phyloP scores from a whole-genome alignment of 2,329 filamentous ascomycete genomes.

The Epichloe elymi region DNA sequence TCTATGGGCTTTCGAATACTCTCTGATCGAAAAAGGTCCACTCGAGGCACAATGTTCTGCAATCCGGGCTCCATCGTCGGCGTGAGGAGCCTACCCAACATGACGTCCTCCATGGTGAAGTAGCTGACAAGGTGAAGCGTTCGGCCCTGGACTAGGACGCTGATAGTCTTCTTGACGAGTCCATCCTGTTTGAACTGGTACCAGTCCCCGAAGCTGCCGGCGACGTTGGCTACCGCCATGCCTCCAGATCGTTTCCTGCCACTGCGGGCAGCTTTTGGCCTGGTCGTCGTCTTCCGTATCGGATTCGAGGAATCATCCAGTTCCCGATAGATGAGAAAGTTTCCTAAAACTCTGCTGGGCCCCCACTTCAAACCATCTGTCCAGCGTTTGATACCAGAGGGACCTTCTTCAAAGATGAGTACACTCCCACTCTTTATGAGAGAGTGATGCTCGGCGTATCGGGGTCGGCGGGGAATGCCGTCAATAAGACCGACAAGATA shows the following conservation, averaged over 20 bases:
- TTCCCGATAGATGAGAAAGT: slow-evolving; percentile 75
- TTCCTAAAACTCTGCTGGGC: slow-evolving; percentile 72
- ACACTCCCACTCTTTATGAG: slow-evolving; percentile 73
- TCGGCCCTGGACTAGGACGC: slow-evolving; percentile 57
- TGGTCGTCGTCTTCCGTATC: not conserved
- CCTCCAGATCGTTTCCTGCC: not conserved
- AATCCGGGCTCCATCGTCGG: not conserved
- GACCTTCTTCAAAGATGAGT: slow-evolving; percentile 81
- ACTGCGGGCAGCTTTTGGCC: not conserved
- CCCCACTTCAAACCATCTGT: slow-evolving; percentile 85
- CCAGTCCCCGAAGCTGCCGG: slow-evolving; percentile 73
- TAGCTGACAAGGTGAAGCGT: slow-evolving; percentile 80
- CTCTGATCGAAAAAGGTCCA: slow-evolving; percentile 1
- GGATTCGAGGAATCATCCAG: slow-evolving; percentile 32
- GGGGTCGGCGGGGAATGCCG: slow-evolving; percentile 68
- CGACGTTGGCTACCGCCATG: slow-evolving; percentile 5
- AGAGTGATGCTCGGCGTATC: slow-evolving; percentile 63
- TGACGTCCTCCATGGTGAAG: slow-evolving; percentile 58
- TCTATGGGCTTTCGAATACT: slow-evolving; percentile 4
- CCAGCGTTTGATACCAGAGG: slow-evolving; percentile 85
- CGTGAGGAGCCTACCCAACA: slow-evolving; percentile 1
- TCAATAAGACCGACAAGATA: slow-evolving; percentile 55
- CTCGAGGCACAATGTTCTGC: slow-evolving; percentile 1
- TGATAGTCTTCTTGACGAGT: slow-evolving; percentile 84
- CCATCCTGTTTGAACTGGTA: slow-evolving; percentile 75